phyloP scores from a whole-genome alignment of 2,329 filamentous ascomycete genomes.

The Trichoderma sp. region DNA sequence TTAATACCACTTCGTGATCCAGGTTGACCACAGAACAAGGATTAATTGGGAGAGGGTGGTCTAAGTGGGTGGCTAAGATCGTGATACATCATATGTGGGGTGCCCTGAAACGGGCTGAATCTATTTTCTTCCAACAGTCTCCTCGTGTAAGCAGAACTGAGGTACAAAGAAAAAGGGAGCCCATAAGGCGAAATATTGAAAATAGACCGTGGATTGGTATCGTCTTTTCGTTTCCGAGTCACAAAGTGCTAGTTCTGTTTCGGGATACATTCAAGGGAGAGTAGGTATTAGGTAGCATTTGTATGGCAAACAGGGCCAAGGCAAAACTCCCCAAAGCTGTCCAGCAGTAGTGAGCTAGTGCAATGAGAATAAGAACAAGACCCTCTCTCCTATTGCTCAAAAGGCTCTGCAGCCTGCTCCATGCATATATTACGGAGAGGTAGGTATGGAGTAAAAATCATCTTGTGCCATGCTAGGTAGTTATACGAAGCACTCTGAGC shows the following conservation, averaged over 20 bases:
- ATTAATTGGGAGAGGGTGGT: conserved; percentile 5
- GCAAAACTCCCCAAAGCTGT: not conserved
- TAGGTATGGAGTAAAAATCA: not conserved
- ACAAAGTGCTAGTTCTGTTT: not conserved
- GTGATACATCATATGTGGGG: conserved; percentile 25
- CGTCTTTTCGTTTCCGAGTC: not conserved
- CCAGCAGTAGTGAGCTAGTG: not conserved
- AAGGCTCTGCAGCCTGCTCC: conserved; percentile 1
- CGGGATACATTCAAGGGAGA: not conserved
- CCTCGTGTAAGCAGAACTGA: not conserved
- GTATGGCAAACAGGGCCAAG: not conserved
- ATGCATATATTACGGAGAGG: not conserved
- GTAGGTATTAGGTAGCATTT: not conserved
- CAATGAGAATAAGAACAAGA: not conserved
- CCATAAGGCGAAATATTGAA: not conserved
- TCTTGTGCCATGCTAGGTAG: not conserved
- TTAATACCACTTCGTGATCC: conserved; percentile 2
- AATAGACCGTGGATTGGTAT: not conserved
- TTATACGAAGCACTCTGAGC: conserved; percentile 15
- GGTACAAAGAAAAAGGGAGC: not conserved
- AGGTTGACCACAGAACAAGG: conserved; percentile 9
- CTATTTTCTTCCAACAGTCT: conserved; percentile 1
- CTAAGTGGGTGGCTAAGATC: conserved; percentile 23
- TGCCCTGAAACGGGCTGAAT: conserved; percentile 24
- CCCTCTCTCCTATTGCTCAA: not conserved